Percentiles rank a stretch among this genome's conserved stretches.
These are phyloP conservation scores for Trichophaea hybrida DNA, from an alignment of 2,329 filamentous ascomycete genomes.

Conservation along the genomic window DNA sequence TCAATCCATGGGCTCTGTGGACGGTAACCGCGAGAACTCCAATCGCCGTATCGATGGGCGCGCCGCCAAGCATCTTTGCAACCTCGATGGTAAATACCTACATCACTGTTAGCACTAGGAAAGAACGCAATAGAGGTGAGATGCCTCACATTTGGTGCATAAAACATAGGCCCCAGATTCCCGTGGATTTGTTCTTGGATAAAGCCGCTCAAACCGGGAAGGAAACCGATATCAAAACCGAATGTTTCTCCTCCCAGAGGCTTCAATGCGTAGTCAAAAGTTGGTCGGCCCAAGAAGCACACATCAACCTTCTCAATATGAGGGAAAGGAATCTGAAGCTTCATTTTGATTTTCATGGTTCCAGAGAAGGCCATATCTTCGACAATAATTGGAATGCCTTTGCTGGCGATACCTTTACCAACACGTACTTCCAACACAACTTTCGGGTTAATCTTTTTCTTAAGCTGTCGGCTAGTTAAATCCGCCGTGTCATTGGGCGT, in stretches of 20 bases:
- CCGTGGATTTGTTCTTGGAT: conserved; percentile 94
- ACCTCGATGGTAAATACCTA: conserved; percentile 85
- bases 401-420: conserved; percentile 92
- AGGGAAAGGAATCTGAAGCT: conserved; percentile 88
- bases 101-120: background rate
- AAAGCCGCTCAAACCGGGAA: conserved; percentile 82
- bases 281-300: conserved; percentile 78
- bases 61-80: conserved; percentile 92
- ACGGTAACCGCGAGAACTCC: conserved; percentile 85
- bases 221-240: conserved; percentile 98
- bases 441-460: conserved; percentile 94
- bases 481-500: conserved; percentile 88
- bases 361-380: conserved; percentile 95
- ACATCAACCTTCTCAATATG: conserved; percentile 81
- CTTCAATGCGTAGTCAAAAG: conserved; percentile 95
- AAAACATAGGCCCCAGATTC: conserved; percentile 94
- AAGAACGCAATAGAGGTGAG: background rate
- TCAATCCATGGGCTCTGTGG: conserved; percentile 79
- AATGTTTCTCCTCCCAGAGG: conserved; percentile 88
- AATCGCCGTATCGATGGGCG: conserved; percentile 85
- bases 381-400: conserved; percentile 91
- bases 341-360: conserved; percentile 92
- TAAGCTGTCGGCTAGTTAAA: conserved; percentile 76
- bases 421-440: conserved; percentile 87
- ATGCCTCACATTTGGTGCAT: conserved; percentile 57